These are phyloP conservation scores for Scutellaria barbata DNA, from an alignment of 257 asterid genomes.

Conservation along the genomic window DNA sequence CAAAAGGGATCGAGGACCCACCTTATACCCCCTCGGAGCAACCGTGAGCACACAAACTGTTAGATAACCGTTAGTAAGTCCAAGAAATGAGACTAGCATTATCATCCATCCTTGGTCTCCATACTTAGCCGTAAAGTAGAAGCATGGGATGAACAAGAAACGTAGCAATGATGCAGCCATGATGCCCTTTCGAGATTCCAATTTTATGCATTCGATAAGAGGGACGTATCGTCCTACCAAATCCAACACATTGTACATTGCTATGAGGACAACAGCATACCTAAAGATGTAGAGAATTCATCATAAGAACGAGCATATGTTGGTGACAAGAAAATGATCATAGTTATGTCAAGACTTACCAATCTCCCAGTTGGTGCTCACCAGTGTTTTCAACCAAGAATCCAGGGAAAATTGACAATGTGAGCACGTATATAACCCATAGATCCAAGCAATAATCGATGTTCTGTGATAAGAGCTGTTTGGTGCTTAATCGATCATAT, in stretches of 20 bases:
- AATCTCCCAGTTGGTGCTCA: conserved; percentile 69
- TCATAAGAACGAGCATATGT: neutral
- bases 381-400: conserved; percentile 91
- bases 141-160: conserved; percentile 68
- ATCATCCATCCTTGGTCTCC: conserved; percentile 90
- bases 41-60: conserved; percentile 71
- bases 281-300: conserved; percentile 32
- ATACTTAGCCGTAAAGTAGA: conserved; percentile 82
- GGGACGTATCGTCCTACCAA: conserved; percentile 72
- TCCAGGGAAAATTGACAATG: conserved; percentile 84
- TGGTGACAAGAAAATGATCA: neutral
- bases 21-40: conserved; percentile 92
- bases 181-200: conserved; percentile 70
- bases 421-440: conserved; percentile 60
- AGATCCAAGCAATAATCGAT: conserved; percentile 64
- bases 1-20: neutral
- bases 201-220: conserved; percentile 45
- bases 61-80: conserved; percentile 82
- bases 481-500: conserved; percentile 57
- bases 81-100: conserved; percentile 65
- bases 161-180: conserved; percentile 56
- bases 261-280: conserved; percentile 74
- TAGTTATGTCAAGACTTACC: conserved; percentile 48
- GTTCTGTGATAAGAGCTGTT: conserved; percentile 54
- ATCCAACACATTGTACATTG: conserved; percentile 76